A percentile compares a stretch with the other conserved stretches of the same genome.
phyloP scores from a whole-genome alignment of 495 filamentous ascomycete genomes.

The Aspergillus asperescens region DNA sequence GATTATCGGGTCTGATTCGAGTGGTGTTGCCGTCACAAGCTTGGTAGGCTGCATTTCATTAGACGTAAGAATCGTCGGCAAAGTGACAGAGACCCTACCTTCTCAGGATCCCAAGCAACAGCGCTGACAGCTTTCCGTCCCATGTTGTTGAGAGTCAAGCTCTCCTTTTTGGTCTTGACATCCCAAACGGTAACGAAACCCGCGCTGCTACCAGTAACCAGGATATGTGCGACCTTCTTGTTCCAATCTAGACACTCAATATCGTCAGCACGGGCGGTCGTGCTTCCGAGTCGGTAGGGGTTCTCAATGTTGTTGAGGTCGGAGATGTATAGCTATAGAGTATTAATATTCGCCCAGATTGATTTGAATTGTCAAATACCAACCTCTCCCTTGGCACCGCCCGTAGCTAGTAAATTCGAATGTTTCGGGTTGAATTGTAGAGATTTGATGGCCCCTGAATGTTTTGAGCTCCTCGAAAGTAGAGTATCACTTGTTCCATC shows the following conservation, averaged over 20 bases:
- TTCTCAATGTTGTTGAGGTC: conserved; percentile 84
- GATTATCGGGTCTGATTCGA: conserved; percentile 84
- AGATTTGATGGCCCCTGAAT: conserved; percentile 87
- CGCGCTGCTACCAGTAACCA: conserved; percentile 88
- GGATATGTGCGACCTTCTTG: conserved; percentile 92
- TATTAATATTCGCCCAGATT: neutral
- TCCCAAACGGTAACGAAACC: conserved; percentile 99
- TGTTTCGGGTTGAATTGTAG: conserved; percentile 97
- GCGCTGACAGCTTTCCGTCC: conserved; percentile 90
- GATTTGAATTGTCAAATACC: conserved; percentile 22
- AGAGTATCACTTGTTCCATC: conserved; percentile 59
- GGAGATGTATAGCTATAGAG: conserved; percentile 70
- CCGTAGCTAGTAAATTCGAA: conserved; percentile 86
- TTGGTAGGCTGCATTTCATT: conserved; percentile 61
- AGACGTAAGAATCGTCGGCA: neutral
- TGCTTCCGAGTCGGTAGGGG: conserved; percentile 81
- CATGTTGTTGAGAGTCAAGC: conserved; percentile 86
- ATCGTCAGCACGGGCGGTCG: conserved; percentile 84
- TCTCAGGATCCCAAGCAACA: conserved; percentile 94
- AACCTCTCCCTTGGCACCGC: conserved; percentile 82
- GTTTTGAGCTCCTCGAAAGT: conserved; percentile 85
- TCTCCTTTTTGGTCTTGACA: conserved; percentile 93
- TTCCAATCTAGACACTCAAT: conserved; percentile 98
- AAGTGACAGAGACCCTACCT: conserved; percentile 31
- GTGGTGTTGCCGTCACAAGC: conserved; percentile 85